Evolutionary conservation across 2,329 filamentous ascomycete species (phyloP).

Genomic region (Alternaria longipes): DNA sequence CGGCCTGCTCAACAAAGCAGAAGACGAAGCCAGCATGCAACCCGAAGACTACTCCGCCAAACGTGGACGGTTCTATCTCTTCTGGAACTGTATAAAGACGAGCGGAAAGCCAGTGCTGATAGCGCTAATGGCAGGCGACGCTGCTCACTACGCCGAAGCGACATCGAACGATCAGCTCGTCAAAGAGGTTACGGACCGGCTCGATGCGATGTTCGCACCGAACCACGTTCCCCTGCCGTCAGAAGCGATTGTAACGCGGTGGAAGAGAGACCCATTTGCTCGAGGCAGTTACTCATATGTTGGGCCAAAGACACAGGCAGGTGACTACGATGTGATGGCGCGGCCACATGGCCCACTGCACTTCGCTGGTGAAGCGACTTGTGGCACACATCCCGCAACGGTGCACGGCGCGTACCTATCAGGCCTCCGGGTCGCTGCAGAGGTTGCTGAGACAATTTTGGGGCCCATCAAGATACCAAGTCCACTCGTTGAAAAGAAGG

Average conservation of each 20-base stretch:
- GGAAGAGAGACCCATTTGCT: constrained; percentile 91
- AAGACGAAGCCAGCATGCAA: constrained; percentile 72
- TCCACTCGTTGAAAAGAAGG: constrained; percentile 76
- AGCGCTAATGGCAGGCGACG: constrained; percentile 94
- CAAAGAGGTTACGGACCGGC: constrained; percentile 78
- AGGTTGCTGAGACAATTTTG: constrained; percentile 81
- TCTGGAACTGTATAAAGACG: constrained; percentile 94
- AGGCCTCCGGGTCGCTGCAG: constrained; percentile 86
- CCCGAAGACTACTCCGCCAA: constrained; percentile 81
- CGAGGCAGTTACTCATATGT: constrained; percentile 95
- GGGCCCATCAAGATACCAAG: constrained; percentile 79
- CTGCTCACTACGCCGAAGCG: constrained; percentile 86
- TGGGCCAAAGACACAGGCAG: constrained; percentile 79
- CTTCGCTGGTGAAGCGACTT: constrained; percentile 97
- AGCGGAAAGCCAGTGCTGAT: constrained; percentile 86
- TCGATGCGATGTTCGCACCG: constrained; percentile 76
- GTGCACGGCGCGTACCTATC: constrained; percentile 97
- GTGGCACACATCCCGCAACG: constrained; percentile 92
- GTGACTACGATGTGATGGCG: constrained; percentile 95
- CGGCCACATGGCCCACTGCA: constrained; percentile 83
- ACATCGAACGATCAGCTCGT: constrained; percentile 79
- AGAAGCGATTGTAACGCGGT: constrained; percentile 90
- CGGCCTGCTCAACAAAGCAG: constrained; percentile 82
- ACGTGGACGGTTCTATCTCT: constrained; percentile 94
- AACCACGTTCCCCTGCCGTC: constrained; percentile 75